Conservation (phyloP, 768 basidiomycete species). For the Astraeus odoratus region DNA sequence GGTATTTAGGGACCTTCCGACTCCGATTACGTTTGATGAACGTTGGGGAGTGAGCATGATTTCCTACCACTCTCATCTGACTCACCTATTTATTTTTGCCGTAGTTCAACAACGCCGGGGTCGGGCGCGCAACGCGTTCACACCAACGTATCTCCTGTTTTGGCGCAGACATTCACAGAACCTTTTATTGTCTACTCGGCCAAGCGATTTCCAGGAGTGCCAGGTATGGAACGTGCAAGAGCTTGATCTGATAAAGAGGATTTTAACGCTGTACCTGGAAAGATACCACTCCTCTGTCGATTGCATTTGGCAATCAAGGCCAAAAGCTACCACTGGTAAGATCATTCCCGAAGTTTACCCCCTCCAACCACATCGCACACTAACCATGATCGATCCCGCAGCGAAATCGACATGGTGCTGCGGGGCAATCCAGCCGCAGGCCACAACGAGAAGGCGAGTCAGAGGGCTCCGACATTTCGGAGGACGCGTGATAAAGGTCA, state of each 20-base stretch:
- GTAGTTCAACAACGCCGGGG: constrained; percentile 69
- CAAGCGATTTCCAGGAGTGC: constrained; percentile 92
- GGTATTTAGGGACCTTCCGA: constrained; percentile 65
- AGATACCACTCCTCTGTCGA: constrained; percentile 88
- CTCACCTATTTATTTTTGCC: constrained; percentile 18
- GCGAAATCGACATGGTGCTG: constrained; percentile 78
- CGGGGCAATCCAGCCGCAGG: constrained; percentile 50
- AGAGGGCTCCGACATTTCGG: constrained; percentile 65
- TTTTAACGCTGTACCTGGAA: constrained; percentile 17
- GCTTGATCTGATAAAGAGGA: constrained; percentile 8
- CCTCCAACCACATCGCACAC: constrained; percentile 11
- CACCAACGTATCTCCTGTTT: constrained; percentile 62
- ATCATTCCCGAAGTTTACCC: constrained; percentile 22
- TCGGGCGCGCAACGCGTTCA: constrained; percentile 58
- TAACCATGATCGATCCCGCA: constrained; percentile 26
- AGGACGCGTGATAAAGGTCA: constrained; percentile 33
- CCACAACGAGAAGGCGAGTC: constrained; percentile 52
- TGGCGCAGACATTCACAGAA: constrained; percentile 80
- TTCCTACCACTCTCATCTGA: constrained; percentile 9
- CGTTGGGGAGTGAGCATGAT: constrained; percentile 73
- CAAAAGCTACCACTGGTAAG: constrained; percentile 82
- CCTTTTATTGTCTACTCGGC: constrained; percentile 86
- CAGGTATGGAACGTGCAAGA: constrained; percentile 44
- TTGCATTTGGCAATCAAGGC: constrained; percentile 84
- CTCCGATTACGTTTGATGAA: constrained; percentile 85